A percentile compares a stretch with the other conserved stretches of the same genome.
Conservation (phyloP, 2,329 filamentous ascomycete species). For the Chrysoporthe austroafricana region DNA sequence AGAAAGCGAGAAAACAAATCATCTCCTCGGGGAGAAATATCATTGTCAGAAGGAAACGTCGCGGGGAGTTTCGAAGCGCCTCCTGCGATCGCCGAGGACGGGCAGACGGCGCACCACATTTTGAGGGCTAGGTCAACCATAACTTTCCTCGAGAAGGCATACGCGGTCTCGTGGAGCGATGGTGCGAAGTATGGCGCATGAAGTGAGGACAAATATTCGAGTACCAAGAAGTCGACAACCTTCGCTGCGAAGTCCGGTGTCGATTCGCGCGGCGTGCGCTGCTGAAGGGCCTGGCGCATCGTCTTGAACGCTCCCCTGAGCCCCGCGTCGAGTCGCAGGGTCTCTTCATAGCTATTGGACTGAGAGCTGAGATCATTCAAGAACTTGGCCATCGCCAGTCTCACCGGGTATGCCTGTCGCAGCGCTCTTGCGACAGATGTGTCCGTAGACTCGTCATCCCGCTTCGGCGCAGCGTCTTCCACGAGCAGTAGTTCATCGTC, state of each 20-base stretch:
- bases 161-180: slow-evolving; percentile 50
- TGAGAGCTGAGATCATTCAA: slow-evolving; percentile 50
- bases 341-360: slow-evolving; percentile 50
- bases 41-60: neutral
- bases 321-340: slow-evolving; percentile 49
- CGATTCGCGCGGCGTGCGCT: slow-evolving; percentile 30
- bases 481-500: slow-evolving; percentile 54
- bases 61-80: neutral
- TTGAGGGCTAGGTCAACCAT: slow-evolving; percentile 46
- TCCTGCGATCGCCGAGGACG: slow-evolving; percentile 20
- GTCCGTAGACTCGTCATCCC: slow-evolving; percentile 45
- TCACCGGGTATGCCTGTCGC: slow-evolving; percentile 46
- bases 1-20: slow-evolving; percentile 45
- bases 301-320: slow-evolving; percentile 45
- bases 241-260: slow-evolving; percentile 51
- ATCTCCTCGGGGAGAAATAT: neutral
- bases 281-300: slow-evolving; percentile 38
- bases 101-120: slow-evolving; percentile 33
- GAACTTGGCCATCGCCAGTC: slow-evolving; percentile 49
- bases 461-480: slow-evolving; percentile 32
- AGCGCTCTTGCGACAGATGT: slow-evolving; percentile 55
- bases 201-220: slow-evolving; percentile 55
- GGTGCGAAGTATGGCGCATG: slow-evolving; percentile 55
- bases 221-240: slow-evolving; percentile 47
- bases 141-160: slow-evolving; percentile 49